These are phyloP conservation scores for Groenewaldozyma salmanticensis DNA, from an alignment of 805 yeast genomes.

Conservation along the genomic window DNA sequence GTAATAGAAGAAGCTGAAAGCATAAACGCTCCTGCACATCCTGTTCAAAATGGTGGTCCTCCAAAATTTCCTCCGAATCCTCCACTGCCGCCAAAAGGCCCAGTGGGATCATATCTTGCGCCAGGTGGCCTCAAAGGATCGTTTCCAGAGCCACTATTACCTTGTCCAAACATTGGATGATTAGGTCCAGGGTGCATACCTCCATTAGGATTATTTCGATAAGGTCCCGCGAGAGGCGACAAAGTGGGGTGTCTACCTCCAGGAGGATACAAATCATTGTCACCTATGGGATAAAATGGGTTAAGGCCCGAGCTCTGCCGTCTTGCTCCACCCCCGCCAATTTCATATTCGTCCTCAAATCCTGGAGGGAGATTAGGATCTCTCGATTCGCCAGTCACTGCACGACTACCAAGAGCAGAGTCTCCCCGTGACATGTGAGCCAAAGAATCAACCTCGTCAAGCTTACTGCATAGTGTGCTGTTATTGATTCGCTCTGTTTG, in stretches of 20 bases:
- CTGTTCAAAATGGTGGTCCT: not conserved
- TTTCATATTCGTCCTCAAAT: conserved; percentile 36
- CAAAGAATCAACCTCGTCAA: too few species aligned
- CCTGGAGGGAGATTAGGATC: conserved; percentile 26
- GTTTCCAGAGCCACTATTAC: conserved; percentile 14
- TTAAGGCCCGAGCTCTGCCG: conserved; percentile 9
- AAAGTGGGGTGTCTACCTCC: conserved; percentile 29
- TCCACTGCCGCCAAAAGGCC: conserved; percentile 19
- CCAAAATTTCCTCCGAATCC: conserved; percentile 7
- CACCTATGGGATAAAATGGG: conserved; percentile 27
- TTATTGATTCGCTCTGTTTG: too few species aligned
- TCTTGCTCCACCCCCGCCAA: conserved; percentile 12
- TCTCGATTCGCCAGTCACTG: too few species aligned
- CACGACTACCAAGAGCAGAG: too few species aligned
- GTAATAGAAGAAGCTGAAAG: too few species aligned
- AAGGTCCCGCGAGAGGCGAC: conserved; percentile 20
- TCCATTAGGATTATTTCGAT: conserved; percentile 11
- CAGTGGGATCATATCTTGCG: conserved; percentile 33
- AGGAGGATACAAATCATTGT: conserved; percentile 31
- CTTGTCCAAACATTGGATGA: conserved; percentile 23
- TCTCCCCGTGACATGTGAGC: too few species aligned
- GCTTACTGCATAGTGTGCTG: too few species aligned
- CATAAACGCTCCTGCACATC: not conserved
- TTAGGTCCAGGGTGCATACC: conserved; percentile 28
- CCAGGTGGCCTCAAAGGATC: conserved; percentile 28